These are phyloP conservation scores for Rhinocladiella mackenziei DNA, from an alignment of 2,329 filamentous ascomycete genomes.

Conservation along the genomic window DNA sequence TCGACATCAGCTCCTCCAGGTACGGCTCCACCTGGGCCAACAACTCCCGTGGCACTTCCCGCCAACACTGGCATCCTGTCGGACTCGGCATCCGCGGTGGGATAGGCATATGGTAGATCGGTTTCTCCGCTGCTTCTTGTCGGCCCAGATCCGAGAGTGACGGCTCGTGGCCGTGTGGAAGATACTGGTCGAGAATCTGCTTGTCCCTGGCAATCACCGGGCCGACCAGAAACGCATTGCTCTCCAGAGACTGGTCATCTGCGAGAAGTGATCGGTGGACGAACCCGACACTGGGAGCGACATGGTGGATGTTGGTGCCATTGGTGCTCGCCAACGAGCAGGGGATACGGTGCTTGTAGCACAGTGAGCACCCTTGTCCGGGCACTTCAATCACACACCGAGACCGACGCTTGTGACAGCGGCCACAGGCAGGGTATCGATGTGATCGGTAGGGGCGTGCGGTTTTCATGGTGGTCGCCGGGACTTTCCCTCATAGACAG, in stretches of 20 bases:
- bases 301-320: conserved; percentile 30
- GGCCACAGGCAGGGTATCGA: conserved; percentile 57
- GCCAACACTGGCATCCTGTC: conserved; percentile 41
- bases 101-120: conserved; percentile 43
- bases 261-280: conserved; percentile 24
- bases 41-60: conserved; percentile 56
- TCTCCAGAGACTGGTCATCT: conserved; percentile 20
- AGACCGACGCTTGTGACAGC: conserved; percentile 59
- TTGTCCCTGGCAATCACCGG: conserved; percentile 58
- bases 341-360: conserved; percentile 55
- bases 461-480: conserved; percentile 13
- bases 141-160: conserved; percentile 25
- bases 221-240: conserved; percentile 50
- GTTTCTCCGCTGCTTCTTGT: conserved; percentile 34
- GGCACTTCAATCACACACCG: conserved; percentile 58
- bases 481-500: neutral
- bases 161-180: conserved; percentile 41
- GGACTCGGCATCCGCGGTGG: conserved; percentile 34
- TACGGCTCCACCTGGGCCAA: conserved; percentile 55
- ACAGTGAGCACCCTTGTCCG: conserved; percentile 54
- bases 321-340: conserved; percentile 50
- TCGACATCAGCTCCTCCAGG: conserved; percentile 48
- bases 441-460: conserved; percentile 59
- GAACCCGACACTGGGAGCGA: conserved; percentile 27
- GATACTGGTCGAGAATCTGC: conserved; percentile 57